phyloP scores from a whole-genome alignment of 371 early-diverging fungal genomes.

The Apophysomyces variabilis region DNA sequence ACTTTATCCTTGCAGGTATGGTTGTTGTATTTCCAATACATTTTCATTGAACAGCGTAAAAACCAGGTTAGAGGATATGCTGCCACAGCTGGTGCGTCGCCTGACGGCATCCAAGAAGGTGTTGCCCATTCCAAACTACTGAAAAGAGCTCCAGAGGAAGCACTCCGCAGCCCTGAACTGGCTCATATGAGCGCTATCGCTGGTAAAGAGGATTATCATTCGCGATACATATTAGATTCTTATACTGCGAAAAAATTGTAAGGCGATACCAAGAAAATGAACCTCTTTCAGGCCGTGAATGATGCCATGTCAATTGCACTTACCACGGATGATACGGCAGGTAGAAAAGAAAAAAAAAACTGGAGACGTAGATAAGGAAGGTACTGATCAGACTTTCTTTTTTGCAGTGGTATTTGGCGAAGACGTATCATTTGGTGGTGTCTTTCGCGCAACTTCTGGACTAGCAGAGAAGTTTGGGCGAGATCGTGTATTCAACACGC shows the following conservation, averaged over 20 bases:
- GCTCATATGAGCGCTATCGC: conserved; percentile 60
- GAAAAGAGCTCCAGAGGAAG: conserved; percentile 70
- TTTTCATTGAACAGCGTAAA: neutral
- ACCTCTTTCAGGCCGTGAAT: conserved; percentile 94
- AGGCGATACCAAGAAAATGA: conserved; percentile 89
- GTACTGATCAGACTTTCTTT: neutral
- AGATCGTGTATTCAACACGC: conserved; percentile 97
- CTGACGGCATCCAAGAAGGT: conserved; percentile 83
- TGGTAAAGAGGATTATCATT: conserved; percentile 37
- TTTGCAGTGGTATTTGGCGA: conserved; percentile 92
- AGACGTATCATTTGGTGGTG: conserved; percentile 98
- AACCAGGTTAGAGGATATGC: conserved; percentile 32
- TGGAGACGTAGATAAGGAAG: neutral
- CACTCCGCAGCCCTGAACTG: conserved; percentile 79
- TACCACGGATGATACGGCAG: conserved; percentile 87
- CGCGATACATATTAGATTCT: neutral
- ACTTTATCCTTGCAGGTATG: neutral
- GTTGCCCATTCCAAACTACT: conserved; percentile 77
- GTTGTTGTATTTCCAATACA: neutral
- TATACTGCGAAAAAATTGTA: neutral
- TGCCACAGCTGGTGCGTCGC: conserved; percentile 56
- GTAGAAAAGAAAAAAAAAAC: conserved; percentile 32
- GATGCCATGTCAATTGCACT: conserved; percentile 92
- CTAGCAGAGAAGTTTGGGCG: conserved; percentile 89
- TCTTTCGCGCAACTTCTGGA: conserved; percentile 95